These are phyloP conservation scores for Pseudonectria foliicola DNA, from an alignment of 2,329 filamentous ascomycete species.

Conservation along the genomic window DNA sequence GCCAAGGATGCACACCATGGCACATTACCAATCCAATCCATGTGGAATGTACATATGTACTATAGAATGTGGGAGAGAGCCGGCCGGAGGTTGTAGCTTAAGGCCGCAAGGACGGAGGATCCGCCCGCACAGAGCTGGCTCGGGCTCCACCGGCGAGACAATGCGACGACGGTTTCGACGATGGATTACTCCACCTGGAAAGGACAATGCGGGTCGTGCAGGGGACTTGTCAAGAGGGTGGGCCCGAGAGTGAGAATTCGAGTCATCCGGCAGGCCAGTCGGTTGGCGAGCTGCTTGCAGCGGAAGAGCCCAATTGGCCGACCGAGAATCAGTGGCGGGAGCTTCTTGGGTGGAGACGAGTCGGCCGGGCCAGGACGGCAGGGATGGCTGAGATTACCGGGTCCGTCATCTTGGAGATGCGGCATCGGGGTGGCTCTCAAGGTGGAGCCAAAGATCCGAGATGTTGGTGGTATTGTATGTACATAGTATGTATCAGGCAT, in stretches of 20 bases:
- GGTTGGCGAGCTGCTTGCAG: background rate
- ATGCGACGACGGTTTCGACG: slow-evolving; percentile 2
- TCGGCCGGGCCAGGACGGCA: too few species aligned
- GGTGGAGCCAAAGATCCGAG: too few species aligned
- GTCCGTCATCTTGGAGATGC: too few species aligned
- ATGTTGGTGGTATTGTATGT: too few species aligned
- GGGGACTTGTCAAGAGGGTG: slow-evolving; percentile 7
- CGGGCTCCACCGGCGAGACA: background rate
- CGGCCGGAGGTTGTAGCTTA: slow-evolving; percentile 5
- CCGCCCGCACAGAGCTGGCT: slow-evolving; percentile 1
- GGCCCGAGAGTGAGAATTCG: slow-evolving; percentile 2
- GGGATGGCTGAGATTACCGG: too few species aligned
- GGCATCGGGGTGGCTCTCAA: too few species aligned
- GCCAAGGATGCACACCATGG: background rate
- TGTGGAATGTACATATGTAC: too few species aligned
- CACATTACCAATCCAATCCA: slow-evolving; percentile 9
- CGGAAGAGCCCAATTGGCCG: slow-evolving; percentile 3
- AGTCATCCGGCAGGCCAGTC: slow-evolving; percentile 8
- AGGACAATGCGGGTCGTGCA: background rate
- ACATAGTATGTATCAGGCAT: too few species aligned
- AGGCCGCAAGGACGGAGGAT: background rate
- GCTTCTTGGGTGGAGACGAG: slow-evolving; percentile 1
- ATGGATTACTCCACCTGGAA: too few species aligned
- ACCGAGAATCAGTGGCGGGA: slow-evolving; percentile 1
- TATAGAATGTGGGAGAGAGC: too few species aligned